Percentiles rank a stretch among this genome's conserved stretches.
phyloP scores from a whole-genome alignment of 441 rosid genomes.

The Adansonia madagascariensis region DNA sequence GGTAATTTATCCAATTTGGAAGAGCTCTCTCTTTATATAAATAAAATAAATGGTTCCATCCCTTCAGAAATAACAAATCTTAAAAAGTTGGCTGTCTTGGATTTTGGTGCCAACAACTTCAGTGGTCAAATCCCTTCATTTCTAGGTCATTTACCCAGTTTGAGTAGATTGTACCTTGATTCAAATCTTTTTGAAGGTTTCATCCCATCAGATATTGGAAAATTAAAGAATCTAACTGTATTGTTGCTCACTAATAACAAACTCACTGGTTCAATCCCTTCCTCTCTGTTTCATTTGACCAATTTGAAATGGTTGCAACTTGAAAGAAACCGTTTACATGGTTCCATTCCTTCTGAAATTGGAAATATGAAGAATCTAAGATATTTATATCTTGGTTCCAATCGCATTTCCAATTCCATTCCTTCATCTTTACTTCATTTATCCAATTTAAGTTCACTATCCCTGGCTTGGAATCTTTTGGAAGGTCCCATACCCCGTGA shows the following conservation, averaged over 20 bases:
- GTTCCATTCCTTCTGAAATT: background rate
- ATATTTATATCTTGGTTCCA: background rate
- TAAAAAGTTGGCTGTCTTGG: background rate
- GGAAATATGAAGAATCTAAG: background rate
- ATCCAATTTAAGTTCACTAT: background rate
- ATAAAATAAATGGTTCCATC: background rate
- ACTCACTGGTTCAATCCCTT: background rate
- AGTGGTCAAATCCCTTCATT: background rate
- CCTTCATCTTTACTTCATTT: background rate
- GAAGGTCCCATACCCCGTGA: background rate
- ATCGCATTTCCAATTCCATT: background rate
- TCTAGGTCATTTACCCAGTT: background rate
- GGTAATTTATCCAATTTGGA: background rate
- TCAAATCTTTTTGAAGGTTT: background rate
- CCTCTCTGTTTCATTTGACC: background rate
- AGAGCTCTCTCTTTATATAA: background rate
- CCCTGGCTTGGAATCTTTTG: background rate
- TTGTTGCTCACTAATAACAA: background rate
- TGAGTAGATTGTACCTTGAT: background rate
- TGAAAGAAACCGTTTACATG: background rate
- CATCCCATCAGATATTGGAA: background rate
- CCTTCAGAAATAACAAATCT: background rate
- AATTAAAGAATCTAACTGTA: too few species aligned
- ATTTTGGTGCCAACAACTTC: background rate
- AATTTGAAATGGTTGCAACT: background rate